phyloP scores from a whole-genome alignment of 2,329 filamentous ascomycete species.

The Alternaria sp. region DNA sequence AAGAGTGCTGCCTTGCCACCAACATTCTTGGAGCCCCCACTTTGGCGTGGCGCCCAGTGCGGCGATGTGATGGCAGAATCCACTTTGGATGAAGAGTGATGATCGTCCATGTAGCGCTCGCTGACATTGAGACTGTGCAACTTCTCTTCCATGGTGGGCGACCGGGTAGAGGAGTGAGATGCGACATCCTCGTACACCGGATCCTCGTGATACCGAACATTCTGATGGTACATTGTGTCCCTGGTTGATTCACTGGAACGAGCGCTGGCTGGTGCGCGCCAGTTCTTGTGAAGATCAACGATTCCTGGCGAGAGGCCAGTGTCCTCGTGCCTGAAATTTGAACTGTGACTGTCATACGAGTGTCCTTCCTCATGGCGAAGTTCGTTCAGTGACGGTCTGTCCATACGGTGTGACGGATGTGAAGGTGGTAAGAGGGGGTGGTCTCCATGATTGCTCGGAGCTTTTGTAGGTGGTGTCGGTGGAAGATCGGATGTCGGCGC shows the following conservation, averaged over 20 bases:
- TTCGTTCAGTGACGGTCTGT: constrained; percentile 28
- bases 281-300: constrained; percentile 35
- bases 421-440: constrained; percentile 5
- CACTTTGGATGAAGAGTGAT: constrained; percentile 19
- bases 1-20: constrained; percentile 48
- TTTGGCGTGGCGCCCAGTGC: constrained; percentile 30
- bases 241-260: constrained; percentile 36
- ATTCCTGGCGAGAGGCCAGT: constrained; percentile 23
- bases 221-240: constrained; percentile 35
- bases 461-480: constrained; percentile 29
- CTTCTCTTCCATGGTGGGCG: constrained; percentile 33
- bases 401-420: constrained; percentile 14
- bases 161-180: constrained; percentile 26
- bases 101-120: constrained; percentile 33
- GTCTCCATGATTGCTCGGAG: constrained; percentile 9
- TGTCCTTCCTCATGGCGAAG: constrained; percentile 18
- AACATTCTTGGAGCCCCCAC: constrained; percentile 32
- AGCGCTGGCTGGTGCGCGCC: constrained; percentile 38
- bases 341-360: constrained; percentile 17
- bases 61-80: constrained; percentile 23
- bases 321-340: constrained; percentile 26
- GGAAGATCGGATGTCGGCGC: constrained; percentile 42
- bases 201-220: constrained; percentile 28
- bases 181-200: constrained; percentile 27
- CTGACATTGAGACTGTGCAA: constrained; percentile 30